Evolutionary conservation across 2,329 filamentous ascomycete genomes (phyloP).

Genomic region (Aspergillus niger): DNA sequence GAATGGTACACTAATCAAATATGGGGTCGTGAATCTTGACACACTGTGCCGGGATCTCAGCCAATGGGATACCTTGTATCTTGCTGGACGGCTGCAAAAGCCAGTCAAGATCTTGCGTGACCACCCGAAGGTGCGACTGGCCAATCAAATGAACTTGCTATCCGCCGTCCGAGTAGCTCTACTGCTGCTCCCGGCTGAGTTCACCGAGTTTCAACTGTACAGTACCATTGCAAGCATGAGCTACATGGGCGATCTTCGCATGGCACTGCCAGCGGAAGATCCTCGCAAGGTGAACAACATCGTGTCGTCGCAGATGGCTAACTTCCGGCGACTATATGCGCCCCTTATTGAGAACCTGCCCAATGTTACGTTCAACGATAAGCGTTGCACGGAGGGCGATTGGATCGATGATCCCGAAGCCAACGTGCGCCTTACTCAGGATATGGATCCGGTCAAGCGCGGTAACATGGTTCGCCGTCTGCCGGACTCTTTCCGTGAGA

Average conservation of each 20-base stretch:
- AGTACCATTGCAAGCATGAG: slow-evolving; percentile 88
- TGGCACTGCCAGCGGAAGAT: slow-evolving; percentile 87
- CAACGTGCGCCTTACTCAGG: slow-evolving; percentile 74
- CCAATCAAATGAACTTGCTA: slow-evolving; percentile 93
- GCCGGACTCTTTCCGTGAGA: slow-evolving; percentile 81
- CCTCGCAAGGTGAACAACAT: slow-evolving; percentile 93
- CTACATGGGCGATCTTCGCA: slow-evolving; percentile 95
- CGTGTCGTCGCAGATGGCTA: slow-evolving; percentile 83
- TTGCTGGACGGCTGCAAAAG: slow-evolving; percentile 95
- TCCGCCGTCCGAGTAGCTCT: slow-evolving; percentile 88
- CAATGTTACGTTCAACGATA: slow-evolving; percentile 76
- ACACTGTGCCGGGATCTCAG: slow-evolving; percentile 84
- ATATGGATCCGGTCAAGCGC: slow-evolving; percentile 87
- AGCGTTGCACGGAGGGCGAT: slow-evolving; percentile 57
- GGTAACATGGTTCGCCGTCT: slow-evolving; percentile 96
- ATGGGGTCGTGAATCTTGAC: slow-evolving; percentile 92
- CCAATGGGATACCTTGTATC: slow-evolving; percentile 90
- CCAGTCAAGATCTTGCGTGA: slow-evolving; percentile 97
- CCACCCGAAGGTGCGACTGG: slow-evolving; percentile 85
- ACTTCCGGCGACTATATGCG: slow-evolving; percentile 88
- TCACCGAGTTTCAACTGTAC: slow-evolving; percentile 87
- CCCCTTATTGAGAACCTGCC: slow-evolving; percentile 87
- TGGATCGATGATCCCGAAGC: slow-evolving; percentile 66
- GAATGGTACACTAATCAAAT: slow-evolving; percentile 95
- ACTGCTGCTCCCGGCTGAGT: slow-evolving; percentile 77